phyloP scores from a whole-genome alignment of 169 alveolate genomes.

The Plasmodium gonderi region DNA sequence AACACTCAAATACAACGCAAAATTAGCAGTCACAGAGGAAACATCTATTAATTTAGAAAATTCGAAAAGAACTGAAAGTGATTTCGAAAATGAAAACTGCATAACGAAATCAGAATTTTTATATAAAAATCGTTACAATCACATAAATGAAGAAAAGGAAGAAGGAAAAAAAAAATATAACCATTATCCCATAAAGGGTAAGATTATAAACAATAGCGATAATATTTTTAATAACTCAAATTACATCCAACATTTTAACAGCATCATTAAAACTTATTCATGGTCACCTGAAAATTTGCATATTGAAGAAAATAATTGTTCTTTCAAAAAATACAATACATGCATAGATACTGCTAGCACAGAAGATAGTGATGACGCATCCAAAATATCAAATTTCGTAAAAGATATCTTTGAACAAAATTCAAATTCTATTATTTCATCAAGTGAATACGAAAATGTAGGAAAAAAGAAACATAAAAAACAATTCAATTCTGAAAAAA shows the following conservation, averaged over 20 bases:
- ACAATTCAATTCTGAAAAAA: constrained; percentile 8
- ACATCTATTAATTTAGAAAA: neutral
- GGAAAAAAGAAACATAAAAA: neutral
- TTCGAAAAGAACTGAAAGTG: neutral
- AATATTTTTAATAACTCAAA: constrained; percentile 19
- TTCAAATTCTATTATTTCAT: constrained; percentile 33
- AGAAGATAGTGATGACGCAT: constrained; percentile 42
- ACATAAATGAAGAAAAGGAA: constrained; percentile 20
- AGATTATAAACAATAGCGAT: neutral
- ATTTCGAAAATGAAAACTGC: neutral
- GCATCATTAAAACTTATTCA: constrained; percentile 60
- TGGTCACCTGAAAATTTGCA: constrained; percentile 60
- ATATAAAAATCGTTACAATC: constrained; percentile 3
- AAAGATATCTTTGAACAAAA: constrained; percentile 30
- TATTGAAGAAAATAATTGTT: constrained; percentile 1
- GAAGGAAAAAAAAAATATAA: constrained; percentile 24
- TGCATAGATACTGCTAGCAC: constrained; percentile 23
- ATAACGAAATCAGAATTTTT: neutral
- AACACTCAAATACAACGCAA: neutral
- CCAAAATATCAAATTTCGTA: constrained; percentile 11
- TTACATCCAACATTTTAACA: constrained; percentile 49
- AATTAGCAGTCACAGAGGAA: neutral
- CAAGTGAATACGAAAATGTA: neutral
- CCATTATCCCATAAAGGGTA: constrained; percentile 3
- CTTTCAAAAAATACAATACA: constrained; percentile 1